Evolutionary conservation across 2,329 filamentous ascomycete genomes (phyloP).

Genomic region (Ceratocystiopsis sp.): DNA sequence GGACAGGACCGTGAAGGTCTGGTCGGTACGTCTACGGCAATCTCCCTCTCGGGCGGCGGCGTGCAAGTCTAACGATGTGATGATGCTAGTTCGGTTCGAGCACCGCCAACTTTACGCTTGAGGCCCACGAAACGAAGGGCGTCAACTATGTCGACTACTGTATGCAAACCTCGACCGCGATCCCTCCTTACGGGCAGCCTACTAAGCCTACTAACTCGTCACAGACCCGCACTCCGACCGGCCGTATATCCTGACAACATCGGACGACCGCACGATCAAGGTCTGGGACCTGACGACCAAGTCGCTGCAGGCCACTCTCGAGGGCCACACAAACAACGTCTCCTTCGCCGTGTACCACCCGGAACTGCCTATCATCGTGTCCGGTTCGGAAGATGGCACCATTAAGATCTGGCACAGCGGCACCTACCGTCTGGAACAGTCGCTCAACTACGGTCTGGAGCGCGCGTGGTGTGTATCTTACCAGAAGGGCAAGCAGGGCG

Average conservation of each 20-base stretch:
- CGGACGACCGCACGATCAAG: constrained; percentile 92
- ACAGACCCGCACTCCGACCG: constrained; percentile 49
- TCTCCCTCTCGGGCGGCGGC: too few relatives aligned
- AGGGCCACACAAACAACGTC: constrained; percentile 95
- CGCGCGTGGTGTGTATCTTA: constrained; percentile 96
- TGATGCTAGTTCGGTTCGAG: constrained; percentile 53
- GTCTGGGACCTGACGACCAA: constrained; percentile 99
- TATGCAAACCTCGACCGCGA: neutral
- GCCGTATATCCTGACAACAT: constrained; percentile 86
- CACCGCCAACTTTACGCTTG: constrained; percentile 90
- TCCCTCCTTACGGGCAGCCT: neutral
- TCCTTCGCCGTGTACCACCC: constrained; percentile 97
- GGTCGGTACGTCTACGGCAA: constrained; percentile 10
- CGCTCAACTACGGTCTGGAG: constrained; percentile 87
- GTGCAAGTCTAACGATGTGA: too few relatives aligned
- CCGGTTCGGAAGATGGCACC: constrained; percentile 91
- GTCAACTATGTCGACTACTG: constrained; percentile 94
- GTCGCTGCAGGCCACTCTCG: constrained; percentile 85
- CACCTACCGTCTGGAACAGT: constrained; percentile 91
- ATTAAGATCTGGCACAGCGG: constrained; percentile 98
- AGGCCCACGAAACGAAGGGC: constrained; percentile 92
- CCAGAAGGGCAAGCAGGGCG: constrained; percentile 82
- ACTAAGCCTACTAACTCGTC: neutral
- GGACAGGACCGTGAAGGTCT: constrained; percentile 72
- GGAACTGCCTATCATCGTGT: constrained; percentile 91